Evolutionary conservation across 176 grass and related monocot genomes (phyloP).

Genomic region (Ananas comosus): DNA sequence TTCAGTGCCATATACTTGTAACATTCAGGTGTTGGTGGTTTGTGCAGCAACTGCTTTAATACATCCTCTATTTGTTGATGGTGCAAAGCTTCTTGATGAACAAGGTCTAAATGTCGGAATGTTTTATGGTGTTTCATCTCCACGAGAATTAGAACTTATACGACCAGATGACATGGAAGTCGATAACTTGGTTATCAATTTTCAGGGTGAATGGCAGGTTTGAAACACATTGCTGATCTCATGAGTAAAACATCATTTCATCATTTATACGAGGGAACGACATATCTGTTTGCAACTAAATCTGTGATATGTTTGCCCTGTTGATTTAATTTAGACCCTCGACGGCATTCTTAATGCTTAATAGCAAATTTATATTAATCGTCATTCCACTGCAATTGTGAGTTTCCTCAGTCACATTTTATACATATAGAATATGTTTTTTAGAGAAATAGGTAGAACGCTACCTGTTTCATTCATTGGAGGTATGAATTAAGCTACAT

Average conservation of each 20-base stretch:
- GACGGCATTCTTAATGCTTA: no score
- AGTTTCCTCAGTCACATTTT: no score
- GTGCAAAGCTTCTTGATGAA: conserved; percentile 36
- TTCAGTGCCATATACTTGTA: background rate
- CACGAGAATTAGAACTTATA: conserved; percentile 44
- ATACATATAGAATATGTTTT: no score
- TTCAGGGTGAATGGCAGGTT: conserved; percentile 84
- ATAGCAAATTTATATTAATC: no score
- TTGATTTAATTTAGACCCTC: no score
- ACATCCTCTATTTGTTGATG: conserved; percentile 67
- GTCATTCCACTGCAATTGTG: no score
- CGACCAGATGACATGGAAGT: conserved; percentile 43
- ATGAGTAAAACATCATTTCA: background rate
- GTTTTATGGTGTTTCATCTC: conserved; percentile 61
- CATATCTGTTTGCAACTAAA: background rate
- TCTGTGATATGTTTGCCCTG: no score
- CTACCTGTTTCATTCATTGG: no score
- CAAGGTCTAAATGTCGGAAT: conserved; percentile 38
- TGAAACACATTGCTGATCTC: background rate
- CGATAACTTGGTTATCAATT: conserved; percentile 55
- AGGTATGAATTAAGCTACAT: no score
- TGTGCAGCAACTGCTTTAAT: conserved; percentile 66
- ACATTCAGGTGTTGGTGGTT: conserved; percentile 6
- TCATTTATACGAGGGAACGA: background rate
- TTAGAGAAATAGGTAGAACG: no score